Evolutionary conservation across 2,329 filamentous ascomycete species (phyloP), one percentile per base, ranked within the genome.

Genomic region (Talaromyces piceae): DNA sequence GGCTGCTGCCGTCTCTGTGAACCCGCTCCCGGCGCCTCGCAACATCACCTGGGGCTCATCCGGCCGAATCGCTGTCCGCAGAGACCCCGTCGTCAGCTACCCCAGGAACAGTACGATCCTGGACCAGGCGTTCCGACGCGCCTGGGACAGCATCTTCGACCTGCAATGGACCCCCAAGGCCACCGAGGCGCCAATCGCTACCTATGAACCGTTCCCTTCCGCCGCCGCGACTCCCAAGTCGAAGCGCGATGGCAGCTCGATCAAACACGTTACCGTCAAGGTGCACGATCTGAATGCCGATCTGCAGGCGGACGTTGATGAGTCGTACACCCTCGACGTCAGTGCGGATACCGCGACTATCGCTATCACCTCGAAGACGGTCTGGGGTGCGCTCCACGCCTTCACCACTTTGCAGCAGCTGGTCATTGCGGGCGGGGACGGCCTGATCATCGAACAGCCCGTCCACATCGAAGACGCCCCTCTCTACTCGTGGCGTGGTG

Each of bases 321-420:
- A 80, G 58, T 78, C 77, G n/a, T 80, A 80, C 60, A 76, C 71
- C 0, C 57, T 80, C 18, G 65, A 72, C 16, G 69, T 79, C 31
- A 56, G 61, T 1, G 56, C 65, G 5, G 61, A 60, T 18, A 74
- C 75, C 2, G 61, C 64, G 28, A 63, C 62, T 3, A 64, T 80
- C 51, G 59, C 70, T 7, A 73, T 80, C 56, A 70, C 66, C 1
- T 72, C 77, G 23, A 63, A 74, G 60, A 80, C 77, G 0, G 68
- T 75, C 43, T 80, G 77, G 68, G 77, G 77, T 31, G 77, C 74
- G 16, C 68, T 80, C 9, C 77, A 79, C 58, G 77, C 77, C 8
- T 75, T 80, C 56, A 79, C 75, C 18, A 80, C 77, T n/a, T 65
- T 80, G 48, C 77, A 80, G 63, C 77, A 80, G 58, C 65, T 80